phyloP scores from a whole-genome alignment of 768 basidiomycete species.

The Tulasnella sp. region DNA sequence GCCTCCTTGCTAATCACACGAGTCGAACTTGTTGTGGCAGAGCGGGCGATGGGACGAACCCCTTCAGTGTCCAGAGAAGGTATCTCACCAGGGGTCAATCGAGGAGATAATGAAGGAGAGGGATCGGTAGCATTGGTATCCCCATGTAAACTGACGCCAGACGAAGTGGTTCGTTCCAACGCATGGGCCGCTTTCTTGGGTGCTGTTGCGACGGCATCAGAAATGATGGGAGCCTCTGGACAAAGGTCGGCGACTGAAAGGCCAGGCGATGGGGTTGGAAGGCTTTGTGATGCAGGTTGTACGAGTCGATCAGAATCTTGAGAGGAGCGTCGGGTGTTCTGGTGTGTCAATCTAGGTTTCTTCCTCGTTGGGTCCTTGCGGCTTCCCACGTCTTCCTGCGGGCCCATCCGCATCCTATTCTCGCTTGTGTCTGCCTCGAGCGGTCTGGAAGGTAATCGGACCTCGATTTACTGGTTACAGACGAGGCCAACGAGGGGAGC shows the following conservation, averaged over 20 bases:
- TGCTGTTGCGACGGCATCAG: too few relatives aligned
- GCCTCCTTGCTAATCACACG: not conserved
- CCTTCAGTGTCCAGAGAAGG: too few relatives aligned
- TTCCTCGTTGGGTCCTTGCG: conserved; percentile 7
- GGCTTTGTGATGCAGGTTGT: too few relatives aligned
- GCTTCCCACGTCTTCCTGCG: conserved; percentile 2
- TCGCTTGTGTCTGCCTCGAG: not conserved
- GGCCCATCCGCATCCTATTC: not conserved
- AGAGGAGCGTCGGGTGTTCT: too few relatives aligned
- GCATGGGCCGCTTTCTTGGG: too few relatives aligned
- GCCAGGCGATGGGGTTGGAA: too few relatives aligned
- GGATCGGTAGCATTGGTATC: not conserved
- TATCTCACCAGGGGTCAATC: too few relatives aligned
- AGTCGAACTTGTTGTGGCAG: not conserved
- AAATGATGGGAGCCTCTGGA: too few relatives aligned
- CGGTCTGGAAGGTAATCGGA: not conserved
- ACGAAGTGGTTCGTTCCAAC: too few relatives aligned
- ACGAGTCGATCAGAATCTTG: too few relatives aligned
- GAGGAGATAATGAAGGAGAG: not conserved
- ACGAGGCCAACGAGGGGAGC: not conserved
- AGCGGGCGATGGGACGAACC: not conserved
- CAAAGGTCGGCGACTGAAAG: too few relatives aligned
- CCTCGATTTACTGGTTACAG: not conserved
- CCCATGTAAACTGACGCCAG: too few relatives aligned
- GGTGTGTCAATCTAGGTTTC: conserved; percentile 1